Conservation (phyloP, 1,284 basidiomycete genomes). For the Somion occarium region DNA sequence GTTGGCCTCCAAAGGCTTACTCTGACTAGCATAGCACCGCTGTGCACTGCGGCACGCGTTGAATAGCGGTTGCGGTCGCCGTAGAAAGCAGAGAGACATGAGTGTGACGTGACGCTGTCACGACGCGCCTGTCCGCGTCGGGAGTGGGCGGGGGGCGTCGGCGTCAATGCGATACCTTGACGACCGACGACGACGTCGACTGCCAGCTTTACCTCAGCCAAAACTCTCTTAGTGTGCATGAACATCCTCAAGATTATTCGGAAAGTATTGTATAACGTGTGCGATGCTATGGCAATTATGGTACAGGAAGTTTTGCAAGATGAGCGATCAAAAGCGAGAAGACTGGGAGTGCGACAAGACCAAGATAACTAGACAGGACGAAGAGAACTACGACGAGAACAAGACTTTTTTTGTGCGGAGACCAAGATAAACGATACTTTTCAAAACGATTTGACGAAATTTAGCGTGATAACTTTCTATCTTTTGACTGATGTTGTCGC, state of each 20-base stretch:
- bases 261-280: not conserved
- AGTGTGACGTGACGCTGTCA: slow-evolving; percentile 1
- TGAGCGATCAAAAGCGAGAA: not conserved
- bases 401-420: not conserved
- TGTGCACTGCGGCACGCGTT: slow-evolving; percentile 12
- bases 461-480: not conserved
- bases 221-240: not conserved
- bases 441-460: not conserved
- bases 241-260: not conserved
- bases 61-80: slow-evolving; percentile 2
- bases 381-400: not conserved
- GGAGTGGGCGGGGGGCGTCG: not conserved
- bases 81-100: slow-evolving; percentile 8
- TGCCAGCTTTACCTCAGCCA: not conserved
- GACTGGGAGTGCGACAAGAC: not conserved
- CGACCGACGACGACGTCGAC: not conserved
- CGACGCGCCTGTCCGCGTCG: not conserved
- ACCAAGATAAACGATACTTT: not conserved
- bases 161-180: not conserved
- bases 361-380: not conserved
- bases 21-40: slow-evolving; percentile 19
- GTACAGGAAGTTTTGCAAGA: not conserved
- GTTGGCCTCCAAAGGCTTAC: slow-evolving; percentile 11
- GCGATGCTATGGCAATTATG: not conserved
- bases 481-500: too few relatives aligned